phyloP scores from a whole-genome alignment of 139 green algal species.

The Eudorina sp. region DNA sequence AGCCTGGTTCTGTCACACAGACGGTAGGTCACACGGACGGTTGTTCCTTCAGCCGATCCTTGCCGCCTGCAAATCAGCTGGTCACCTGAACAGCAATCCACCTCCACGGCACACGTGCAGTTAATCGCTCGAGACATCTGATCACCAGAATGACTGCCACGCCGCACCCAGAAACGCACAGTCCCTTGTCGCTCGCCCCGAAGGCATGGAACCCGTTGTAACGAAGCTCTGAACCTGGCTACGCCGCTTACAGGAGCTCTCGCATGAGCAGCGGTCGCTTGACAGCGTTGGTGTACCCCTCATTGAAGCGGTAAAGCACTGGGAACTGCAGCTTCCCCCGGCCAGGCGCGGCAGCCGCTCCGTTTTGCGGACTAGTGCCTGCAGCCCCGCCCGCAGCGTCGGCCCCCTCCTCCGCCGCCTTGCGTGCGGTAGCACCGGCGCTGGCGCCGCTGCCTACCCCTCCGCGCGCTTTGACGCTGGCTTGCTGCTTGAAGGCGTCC shows the following conservation, averaged over 20 bases:
- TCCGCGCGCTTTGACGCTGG: slow-evolving; percentile 28
- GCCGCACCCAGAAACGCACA: no score
- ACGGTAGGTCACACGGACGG: no score
- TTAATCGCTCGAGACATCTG: no score
- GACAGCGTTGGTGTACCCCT: slow-evolving; percentile 95
- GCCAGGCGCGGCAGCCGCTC: neutral
- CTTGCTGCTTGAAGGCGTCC: slow-evolving; percentile 47
- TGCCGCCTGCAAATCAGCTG: no score
- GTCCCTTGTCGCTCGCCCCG: no score
- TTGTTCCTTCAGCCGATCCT: no score
- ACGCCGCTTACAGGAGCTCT: slow-evolving; percentile 81
- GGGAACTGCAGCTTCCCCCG: slow-evolving; percentile 53
- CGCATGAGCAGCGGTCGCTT: slow-evolving; percentile 84
- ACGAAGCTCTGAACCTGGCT: no score
- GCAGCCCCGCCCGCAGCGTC: neutral
- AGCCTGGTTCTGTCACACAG: no score
- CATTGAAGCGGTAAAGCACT: slow-evolving; percentile 91
- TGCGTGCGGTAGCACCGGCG: neutral
- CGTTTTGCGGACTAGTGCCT: neutral
- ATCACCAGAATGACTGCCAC: no score
- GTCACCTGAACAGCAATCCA: no score
- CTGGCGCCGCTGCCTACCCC: neutral
- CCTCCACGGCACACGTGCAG: no score
- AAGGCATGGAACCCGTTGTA: no score
- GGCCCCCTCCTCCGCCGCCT: neutral